Base-by-base conservation (phyloP, 441 rosid genomes). In the Iberis amara region DNA sequence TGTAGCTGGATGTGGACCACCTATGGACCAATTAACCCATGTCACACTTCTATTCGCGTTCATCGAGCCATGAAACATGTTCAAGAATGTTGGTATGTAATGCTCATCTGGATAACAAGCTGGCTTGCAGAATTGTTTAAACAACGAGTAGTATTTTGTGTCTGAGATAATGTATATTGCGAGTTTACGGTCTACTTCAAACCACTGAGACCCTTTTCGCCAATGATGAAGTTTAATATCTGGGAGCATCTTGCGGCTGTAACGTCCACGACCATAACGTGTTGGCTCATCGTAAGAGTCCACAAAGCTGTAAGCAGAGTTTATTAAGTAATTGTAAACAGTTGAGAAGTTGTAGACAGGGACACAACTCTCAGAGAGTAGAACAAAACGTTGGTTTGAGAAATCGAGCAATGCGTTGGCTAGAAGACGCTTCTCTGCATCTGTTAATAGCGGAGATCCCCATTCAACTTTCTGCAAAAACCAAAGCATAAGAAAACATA, bases 171-270 rank as follows among this genome's bases (percentile, higher is more conserved):
- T 58, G 54, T 78, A 73, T 39, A 80, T 57, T 8, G 97, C 95
- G 54, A 89, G 40, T 12, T 68, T 54, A 0, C 95, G 88, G 31
- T 78, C 76, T 44, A 82, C 77, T 74, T 89, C 97, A n/a, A 92
- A 86, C 99, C 99, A 89, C 42, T 91, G 95, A 33, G 98, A 90
- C 7, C 96, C 96, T 65, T 91, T 91, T 12, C 98, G 75, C 98
- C 95, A 89, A 2, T 92, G 96, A 35, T 73, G 70, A 59, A 89
- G 85, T 46, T 64, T 71, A 40, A 92, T 84, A 55, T 84, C 66
- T 0, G 98, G 98, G 50, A 75, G 88, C 98, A 92, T 92, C 65
- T 65, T 73, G 28, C 85, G 84, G 74, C 64, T 88, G 74, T 86
- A 92, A 49, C 98, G 94, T 15, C 98, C 98, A 27, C 98, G 87